Evolutionary conservation across 495 filamentous ascomycete genomes (phyloP), one percentile per base, ranked within the genome.

Genomic region (Tetracladium setigerum): DNA sequence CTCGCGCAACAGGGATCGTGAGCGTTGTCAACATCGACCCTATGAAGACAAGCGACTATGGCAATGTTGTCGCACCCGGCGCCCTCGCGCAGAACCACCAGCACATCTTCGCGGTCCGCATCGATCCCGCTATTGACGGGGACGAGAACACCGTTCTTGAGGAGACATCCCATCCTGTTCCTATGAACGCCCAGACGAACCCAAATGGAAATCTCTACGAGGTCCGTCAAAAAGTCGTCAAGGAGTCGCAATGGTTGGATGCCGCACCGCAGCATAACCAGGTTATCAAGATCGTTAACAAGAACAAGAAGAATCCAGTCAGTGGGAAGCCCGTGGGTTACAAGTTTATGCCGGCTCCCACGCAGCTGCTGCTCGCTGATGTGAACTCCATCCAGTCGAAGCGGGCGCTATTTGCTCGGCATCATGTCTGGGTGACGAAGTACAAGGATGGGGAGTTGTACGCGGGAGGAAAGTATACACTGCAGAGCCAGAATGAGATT

Each of bases 1-100:
- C 86, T 17, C 74, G 83, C 10, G 89, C 89, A 3, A 95, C 89
- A 1, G 89, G 89, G 0, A 87, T 95, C 49, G 69, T 95, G n/a
- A 84, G 78, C 40, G 91, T 89, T 0, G 77, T 87, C 16, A 87
- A 89, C 12, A 81, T 95, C 45, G 84, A 88, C 42, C 69, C 79
- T 6, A 81, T 78, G 8, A 64, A 82, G 46, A 67, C 69, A 47
- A 79, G 75, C 22, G 80, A 70, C n/a, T 95, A 84, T 73, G 89
- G 89, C 31, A 95, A 89, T 7, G 73, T 90, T 30, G 86, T 95
- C 4, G 82, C 86, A 46, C 85, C 87, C 0, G 89, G 89, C 0
- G 87, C 88, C 6, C 74, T 95, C 38, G 87, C 74, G 81, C 15
- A 78, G 86, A 79, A 45, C 77, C 89, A 95, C 51, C 89, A 95